Conservation (phyloP, 2,329 filamentous ascomycete genomes). For the Dactylonectria estremocensis region DNA sequence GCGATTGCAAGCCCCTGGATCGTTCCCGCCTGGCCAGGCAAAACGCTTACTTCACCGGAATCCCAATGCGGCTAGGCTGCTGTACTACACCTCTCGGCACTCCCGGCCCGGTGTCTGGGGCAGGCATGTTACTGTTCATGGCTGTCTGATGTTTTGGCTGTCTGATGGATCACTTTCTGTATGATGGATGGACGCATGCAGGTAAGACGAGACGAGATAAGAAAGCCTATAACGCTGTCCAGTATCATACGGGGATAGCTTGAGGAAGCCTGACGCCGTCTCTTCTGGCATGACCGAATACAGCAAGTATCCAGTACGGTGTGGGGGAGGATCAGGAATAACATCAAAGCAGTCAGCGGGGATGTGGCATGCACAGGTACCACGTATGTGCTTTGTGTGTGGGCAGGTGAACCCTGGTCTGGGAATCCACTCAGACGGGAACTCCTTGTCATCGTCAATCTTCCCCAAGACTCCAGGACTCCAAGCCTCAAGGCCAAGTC, state of each 20-base stretch:
- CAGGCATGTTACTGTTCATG: conserved; percentile 10
- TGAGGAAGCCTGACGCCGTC: neutral
- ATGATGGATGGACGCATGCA: neutral
- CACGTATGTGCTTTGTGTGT: neutral
- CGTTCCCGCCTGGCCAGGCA: conserved; percentile 1
- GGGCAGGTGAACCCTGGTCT: neutral
- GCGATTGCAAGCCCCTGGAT: conserved; percentile 5
- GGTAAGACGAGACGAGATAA: neutral
- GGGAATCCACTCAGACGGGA: neutral
- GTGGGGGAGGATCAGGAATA: conserved; percentile 1
- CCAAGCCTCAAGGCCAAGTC: neutral
- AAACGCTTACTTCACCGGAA: conserved; percentile 26
- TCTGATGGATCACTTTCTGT: too few relatives aligned
- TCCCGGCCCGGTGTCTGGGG: conserved; percentile 27
- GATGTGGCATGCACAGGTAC: neutral
- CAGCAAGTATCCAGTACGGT: neutral
- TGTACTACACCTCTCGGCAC: conserved; percentile 34
- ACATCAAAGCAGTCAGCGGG: neutral
- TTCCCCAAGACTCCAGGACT: neutral
- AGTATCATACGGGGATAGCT: neutral
- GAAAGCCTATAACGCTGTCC: too few relatives aligned
- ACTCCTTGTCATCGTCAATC: neutral
- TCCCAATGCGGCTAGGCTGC: conserved; percentile 25
- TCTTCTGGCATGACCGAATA: neutral
- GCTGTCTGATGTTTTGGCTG: too few relatives aligned